Percentiles rank a stretch among this genome's conserved stretches.
Conservation (phyloP, 2,329 filamentous ascomycete species). For the Penicillium sp. region DNA sequence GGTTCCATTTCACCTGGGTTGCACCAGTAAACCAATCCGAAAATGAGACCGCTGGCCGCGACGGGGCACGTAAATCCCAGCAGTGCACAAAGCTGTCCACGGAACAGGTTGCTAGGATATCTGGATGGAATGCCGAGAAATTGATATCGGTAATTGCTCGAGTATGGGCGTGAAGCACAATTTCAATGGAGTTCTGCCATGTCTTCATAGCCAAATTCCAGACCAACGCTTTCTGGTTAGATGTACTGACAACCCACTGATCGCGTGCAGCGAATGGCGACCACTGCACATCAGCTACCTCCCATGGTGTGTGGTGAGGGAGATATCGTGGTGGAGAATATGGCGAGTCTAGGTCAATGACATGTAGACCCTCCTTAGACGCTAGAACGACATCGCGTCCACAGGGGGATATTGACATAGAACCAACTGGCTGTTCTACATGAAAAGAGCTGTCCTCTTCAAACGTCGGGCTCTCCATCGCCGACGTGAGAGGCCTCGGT, state of each 20-base stretch:
- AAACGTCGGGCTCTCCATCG: slow-evolving; percentile 84
- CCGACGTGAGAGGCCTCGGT: slow-evolving; percentile 47
- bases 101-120: slow-evolving; percentile 83
- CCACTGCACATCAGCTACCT: slow-evolving; percentile 95
- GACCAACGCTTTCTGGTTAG: slow-evolving; percentile 88
- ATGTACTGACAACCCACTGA: slow-evolving; percentile 91
- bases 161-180: slow-evolving; percentile 79
- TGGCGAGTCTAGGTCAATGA: slow-evolving; percentile 87
- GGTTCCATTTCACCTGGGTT: slow-evolving; percentile 93
- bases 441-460: slow-evolving; percentile 80
- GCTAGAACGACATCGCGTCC: slow-evolving; percentile 88
- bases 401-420: slow-evolving; percentile 87
- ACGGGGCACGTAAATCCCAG: slow-evolving; percentile 79
- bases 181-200: slow-evolving; percentile 78
- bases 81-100: slow-evolving; percentile 91
- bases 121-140: slow-evolving; percentile 88
- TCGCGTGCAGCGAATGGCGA: slow-evolving; percentile 86
- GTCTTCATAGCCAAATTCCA: slow-evolving; percentile 79
- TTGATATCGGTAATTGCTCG: slow-evolving; percentile 95
- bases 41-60: slow-evolving; percentile 73
- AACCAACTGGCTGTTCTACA: slow-evolving; percentile 76
- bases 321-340: slow-evolving; percentile 83
- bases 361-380: slow-evolving; percentile 83
- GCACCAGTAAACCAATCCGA: slow-evolving; percentile 93
- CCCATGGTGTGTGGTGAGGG: slow-evolving; percentile 85